These are phyloP conservation scores for Chalaropsis ovoidea DNA, from an alignment of 2,329 filamentous ascomycete species.

Conservation along the genomic window DNA sequence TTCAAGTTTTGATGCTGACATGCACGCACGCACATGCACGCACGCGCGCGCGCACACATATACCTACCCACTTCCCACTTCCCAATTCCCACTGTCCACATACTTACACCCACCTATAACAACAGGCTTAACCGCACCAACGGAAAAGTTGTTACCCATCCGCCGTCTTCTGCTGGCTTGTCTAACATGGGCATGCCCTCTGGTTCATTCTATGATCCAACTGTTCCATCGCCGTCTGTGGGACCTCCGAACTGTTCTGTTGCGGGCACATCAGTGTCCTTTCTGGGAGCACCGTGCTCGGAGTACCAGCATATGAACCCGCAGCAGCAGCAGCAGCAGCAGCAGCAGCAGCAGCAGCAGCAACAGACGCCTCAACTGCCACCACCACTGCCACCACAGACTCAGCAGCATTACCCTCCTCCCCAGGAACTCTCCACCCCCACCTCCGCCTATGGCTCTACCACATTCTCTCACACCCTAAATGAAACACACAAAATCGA, in stretches of 20 bases:
- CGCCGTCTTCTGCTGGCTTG: constrained; percentile 12
- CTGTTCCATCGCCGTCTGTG: neutral
- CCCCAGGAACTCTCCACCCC: constrained; percentile 14
- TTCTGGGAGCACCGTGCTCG: neutral
- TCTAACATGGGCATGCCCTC: constrained; percentile 10
- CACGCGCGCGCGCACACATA: neutral
- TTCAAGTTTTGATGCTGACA: constrained; percentile 9
- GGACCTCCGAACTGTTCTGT: no score
- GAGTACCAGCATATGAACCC: neutral
- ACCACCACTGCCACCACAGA: neutral
- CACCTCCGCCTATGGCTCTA: neutral
- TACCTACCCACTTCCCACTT: neutral
- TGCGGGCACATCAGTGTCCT: neutral
- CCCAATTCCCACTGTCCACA: neutral
- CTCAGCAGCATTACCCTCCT: neutral
- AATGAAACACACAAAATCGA: constrained; percentile 16
- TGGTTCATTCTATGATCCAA: neutral
- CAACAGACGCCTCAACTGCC: neutral
- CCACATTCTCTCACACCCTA: constrained; percentile 5
- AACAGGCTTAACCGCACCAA: constrained; percentile 23
- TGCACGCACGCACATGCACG: constrained; percentile 12
- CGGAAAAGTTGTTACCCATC: constrained; percentile 21
- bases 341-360: neutral
- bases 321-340: neutral
- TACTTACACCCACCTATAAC: neutral